Conservation (phyloP, 2,329 filamentous ascomycete genomes). For the Aspergillus sergii region DNA sequence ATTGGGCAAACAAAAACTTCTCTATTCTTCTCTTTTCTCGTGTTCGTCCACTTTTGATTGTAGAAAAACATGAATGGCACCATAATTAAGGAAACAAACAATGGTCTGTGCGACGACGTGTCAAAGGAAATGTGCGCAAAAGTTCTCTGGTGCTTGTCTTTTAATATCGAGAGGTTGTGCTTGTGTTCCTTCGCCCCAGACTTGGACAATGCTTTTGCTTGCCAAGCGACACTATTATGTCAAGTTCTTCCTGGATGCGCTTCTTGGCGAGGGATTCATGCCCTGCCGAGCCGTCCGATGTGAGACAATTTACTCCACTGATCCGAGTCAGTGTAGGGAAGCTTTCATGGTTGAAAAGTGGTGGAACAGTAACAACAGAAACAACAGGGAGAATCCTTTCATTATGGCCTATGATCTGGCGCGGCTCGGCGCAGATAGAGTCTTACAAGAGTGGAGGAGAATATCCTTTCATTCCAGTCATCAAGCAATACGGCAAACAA, state of each 20-base stretch:
- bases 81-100: background rate
- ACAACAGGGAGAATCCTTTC: background rate
- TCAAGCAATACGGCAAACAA: background rate
- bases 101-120: background rate
- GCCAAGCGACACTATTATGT: background rate
- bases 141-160: background rate
- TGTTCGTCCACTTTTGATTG: background rate
- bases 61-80: background rate
- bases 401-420: background rate
- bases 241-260: background rate
- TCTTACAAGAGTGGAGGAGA: background rate
- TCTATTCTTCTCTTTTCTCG: background rate
- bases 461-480: background rate
- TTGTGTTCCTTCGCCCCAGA: background rate
- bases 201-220: background rate
- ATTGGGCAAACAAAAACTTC: background rate
- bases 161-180: background rate
- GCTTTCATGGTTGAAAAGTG: background rate
- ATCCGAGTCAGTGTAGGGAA: background rate
- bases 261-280: background rate
- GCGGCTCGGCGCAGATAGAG: background rate
- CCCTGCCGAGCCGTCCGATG: background rate
- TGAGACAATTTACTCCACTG: background rate
- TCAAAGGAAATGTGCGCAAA: background rate
- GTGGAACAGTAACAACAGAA: background rate